These are phyloP conservation scores for Narthecium ossifragum DNA, from an alignment of 106 monocot genomes.

Conservation along the genomic window DNA sequence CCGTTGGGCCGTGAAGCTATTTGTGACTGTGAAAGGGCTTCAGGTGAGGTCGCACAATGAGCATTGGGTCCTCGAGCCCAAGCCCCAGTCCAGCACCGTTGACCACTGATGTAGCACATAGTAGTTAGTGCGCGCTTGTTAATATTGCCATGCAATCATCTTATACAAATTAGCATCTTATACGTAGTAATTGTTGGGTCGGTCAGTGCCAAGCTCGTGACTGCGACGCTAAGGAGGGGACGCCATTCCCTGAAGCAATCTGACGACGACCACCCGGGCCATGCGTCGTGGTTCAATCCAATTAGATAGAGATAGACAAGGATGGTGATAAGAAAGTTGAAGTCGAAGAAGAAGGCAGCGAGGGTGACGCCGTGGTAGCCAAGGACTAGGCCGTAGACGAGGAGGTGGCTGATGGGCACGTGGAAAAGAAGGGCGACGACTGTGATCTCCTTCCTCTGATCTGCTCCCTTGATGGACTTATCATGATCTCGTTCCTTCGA, in stretches of 20 bases:
- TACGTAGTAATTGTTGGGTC: not conserved
- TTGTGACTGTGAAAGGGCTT: slow-evolving; percentile 38
- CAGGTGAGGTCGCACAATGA: slow-evolving; percentile 38
- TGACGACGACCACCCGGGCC: not conserved
- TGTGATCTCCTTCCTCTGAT: too few species aligned
- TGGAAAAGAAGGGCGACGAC: slow-evolving; percentile 13
- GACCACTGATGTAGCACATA: too few species aligned
- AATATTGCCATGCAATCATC: not conserved
- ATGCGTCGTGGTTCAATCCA: not conserved
- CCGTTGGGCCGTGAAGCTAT: slow-evolving; percentile 52
- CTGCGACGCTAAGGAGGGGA: slow-evolving; percentile 8
- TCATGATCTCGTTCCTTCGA: too few species aligned
- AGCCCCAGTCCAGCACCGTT: too few species aligned
- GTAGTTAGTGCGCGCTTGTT: too few species aligned
- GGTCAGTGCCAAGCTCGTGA: slow-evolving; percentile 1
- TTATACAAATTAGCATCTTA: too few species aligned
- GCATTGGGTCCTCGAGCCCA: slow-evolving; percentile 72
- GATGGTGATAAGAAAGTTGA: slow-evolving; percentile 12
- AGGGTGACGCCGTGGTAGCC: slow-evolving; percentile 13
- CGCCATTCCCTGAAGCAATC: slow-evolving; percentile 21
- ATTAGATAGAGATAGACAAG: not conserved
- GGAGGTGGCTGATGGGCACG: slow-evolving; percentile 9
- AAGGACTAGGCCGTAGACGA: slow-evolving; percentile 2
- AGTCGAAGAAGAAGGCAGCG: slow-evolving; percentile 20
- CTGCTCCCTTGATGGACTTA: too few species aligned